These are phyloP conservation scores for Geranomyces variabilis DNA, from an alignment of 192 early-diverging fungal genomes.

Conservation along the genomic window DNA sequence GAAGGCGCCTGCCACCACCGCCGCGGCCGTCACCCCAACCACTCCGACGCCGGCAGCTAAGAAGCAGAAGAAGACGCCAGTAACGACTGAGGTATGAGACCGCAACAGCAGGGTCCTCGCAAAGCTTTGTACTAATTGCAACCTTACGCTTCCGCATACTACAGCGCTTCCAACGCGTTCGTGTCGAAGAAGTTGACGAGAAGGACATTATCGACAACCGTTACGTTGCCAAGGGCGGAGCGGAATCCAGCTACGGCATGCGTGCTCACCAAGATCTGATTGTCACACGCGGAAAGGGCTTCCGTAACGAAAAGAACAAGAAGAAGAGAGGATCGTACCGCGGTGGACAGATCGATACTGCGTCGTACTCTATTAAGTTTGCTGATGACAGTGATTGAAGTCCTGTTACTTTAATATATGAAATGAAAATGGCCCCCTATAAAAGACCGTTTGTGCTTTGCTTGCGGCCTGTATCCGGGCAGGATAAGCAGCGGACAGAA, in stretches of 20 bases:
- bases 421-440: no score
- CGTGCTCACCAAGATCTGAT: constrained; percentile 93
- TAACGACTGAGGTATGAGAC: constrained; percentile 3
- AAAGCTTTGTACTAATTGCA: not conserved
- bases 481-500: no score
- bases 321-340: constrained; percentile 95
- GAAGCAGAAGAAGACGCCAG: constrained; percentile 19
- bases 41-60: constrained; percentile 9
- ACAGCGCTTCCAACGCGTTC: constrained; percentile 82
- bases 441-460: no score
- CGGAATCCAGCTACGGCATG: constrained; percentile 77
- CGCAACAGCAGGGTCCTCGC: no score
- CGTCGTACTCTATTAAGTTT: constrained; percentile 91
- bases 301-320: constrained; percentile 95
- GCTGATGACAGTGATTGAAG: constrained; percentile 3
- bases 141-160: not conserved
- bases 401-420: no score
- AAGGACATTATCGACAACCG: constrained; percentile 69
- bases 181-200: constrained; percentile 72
- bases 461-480: no score
- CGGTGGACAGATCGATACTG: constrained; percentile 85
- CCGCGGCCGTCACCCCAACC: constrained; percentile 5
- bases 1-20: not conserved
- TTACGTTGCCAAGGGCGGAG: constrained; percentile 83
- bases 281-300: constrained; percentile 85